Percentiles rank a stretch among this genome's conserved stretches.
Conservation (phyloP, 192 early-diverging fungal species). For the Thamnidium elegans region DNA sequence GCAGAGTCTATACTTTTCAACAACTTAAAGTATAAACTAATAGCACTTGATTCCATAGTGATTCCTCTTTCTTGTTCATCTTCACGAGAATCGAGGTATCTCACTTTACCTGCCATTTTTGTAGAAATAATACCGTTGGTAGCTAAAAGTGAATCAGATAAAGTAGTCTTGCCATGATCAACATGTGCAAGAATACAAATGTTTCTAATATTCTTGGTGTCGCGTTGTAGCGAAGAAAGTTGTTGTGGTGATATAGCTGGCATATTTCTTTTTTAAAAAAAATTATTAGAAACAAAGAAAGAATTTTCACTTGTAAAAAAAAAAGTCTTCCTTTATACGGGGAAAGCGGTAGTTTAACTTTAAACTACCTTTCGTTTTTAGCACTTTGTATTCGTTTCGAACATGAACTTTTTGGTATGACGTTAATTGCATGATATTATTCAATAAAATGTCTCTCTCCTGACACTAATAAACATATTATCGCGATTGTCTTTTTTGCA, state of each 20-base stretch:
- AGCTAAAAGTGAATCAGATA: constrained; percentile 92
- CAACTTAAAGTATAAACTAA: constrained; percentile 89
- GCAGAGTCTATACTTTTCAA: constrained; percentile 30
- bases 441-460: too few species aligned
- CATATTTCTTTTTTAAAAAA: constrained; percentile 39
- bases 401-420: too few species aligned
- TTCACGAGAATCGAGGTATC: constrained; percentile 93
- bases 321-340: too few species aligned
- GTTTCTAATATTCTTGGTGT: constrained; percentile 78
- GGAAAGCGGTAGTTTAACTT: too few species aligned
- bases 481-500: too few species aligned
- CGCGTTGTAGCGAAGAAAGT: constrained; percentile 67
- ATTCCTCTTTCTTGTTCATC: constrained; percentile 99
- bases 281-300: too few species aligned
- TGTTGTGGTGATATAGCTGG: constrained; percentile 64
- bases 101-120: constrained; percentile 93
- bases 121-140: constrained; percentile 97
- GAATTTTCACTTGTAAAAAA: too few species aligned
- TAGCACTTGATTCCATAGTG: constrained; percentile 97
- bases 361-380: too few species aligned
- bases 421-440: too few species aligned
- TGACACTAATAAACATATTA: too few species aligned
- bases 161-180: constrained; percentile 97
- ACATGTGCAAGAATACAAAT: constrained; percentile 99
- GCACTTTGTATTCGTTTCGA: too few species aligned